These are phyloP conservation scores for Fusarium sublunatum DNA, from an alignment of 2,329 filamentous ascomycete genomes.

Conservation along the genomic window DNA sequence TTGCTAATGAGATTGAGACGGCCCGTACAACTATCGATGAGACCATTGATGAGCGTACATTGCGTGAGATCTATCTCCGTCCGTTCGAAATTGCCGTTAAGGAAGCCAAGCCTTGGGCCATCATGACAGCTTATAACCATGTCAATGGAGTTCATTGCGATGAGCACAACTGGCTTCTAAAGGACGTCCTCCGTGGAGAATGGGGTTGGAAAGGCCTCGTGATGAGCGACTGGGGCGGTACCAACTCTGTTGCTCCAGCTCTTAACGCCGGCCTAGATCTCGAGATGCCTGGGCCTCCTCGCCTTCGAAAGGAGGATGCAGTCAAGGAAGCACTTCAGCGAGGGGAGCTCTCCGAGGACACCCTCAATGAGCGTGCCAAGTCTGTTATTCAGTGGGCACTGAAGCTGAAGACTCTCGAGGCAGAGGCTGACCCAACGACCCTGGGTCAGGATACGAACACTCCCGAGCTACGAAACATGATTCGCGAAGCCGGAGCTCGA, in stretches of 20 bases:
- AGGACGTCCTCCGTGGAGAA: conserved; percentile 55
- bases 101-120: conserved; percentile 55
- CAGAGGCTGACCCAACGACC: conserved; percentile 8
- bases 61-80: conserved; percentile 56
- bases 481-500: conserved; percentile 51
- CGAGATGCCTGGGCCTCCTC: conserved; percentile 54
- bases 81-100: conserved; percentile 59
- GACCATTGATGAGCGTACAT: conserved; percentile 46
- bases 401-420: conserved; percentile 39
- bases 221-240: conserved; percentile 61
- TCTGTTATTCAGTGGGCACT: conserved; percentile 48
- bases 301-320: conserved; percentile 39
- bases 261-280: conserved; percentile 49
- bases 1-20: conserved; percentile 56
- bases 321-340: conserved; percentile 41
- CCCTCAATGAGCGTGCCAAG: conserved; percentile 46
- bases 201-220: conserved; percentile 59
- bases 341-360: conserved; percentile 36
- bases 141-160: conserved; percentile 59
- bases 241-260: conserved; percentile 49
- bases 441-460: conserved; percentile 26
- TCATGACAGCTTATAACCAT: conserved; percentile 62
- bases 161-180: conserved; percentile 53
- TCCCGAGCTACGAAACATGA: conserved; percentile 43
- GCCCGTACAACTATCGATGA: conserved; percentile 48